These are phyloP conservation scores for Solanum hybrid DNA, from an alignment of 305 asterid species.

Conservation along the genomic window DNA sequence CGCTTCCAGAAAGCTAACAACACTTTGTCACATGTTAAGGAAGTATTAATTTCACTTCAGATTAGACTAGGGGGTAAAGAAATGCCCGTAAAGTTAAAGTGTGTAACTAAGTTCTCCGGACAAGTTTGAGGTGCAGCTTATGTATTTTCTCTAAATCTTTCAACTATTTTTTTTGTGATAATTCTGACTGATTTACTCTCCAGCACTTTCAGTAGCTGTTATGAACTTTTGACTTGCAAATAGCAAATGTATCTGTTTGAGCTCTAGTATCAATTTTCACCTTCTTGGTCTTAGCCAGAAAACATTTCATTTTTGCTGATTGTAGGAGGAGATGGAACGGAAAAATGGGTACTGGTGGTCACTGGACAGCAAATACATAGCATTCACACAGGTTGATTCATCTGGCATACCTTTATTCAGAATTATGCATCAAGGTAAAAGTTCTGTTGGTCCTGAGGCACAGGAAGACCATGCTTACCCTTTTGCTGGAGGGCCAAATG, in stretches of 20 bases:
- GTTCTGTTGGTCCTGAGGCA: slow-evolving; percentile 58
- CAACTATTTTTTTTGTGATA: background rate
- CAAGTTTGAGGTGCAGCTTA: background rate
- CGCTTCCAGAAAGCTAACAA: background rate
- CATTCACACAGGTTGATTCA: slow-evolving; percentile 75
- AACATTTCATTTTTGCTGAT: slow-evolving; percentile 6
- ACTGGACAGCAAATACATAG: slow-evolving; percentile 69
- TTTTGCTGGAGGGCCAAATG: slow-evolving; percentile 75
- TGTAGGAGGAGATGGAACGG: slow-evolving; percentile 94
- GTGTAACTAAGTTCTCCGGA: background rate
- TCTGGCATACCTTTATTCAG: slow-evolving; percentile 68
- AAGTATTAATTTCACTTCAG: background rate
- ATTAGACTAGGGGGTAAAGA: background rate
- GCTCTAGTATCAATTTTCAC: background rate
- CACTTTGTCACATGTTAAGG: background rate
- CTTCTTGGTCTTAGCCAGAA: background rate
- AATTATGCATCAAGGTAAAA: slow-evolving; percentile 94
- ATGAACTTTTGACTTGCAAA: background rate
- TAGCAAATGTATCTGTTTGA: background rate
- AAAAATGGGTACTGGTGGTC: slow-evolving; percentile 98
- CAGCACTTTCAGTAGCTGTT: background rate
- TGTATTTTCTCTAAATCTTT: background rate
- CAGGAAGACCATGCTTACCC: slow-evolving; percentile 96
- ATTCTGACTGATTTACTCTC: background rate
- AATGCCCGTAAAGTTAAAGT: background rate